Conservation (phyloP, 176 grass and related monocot species). For the Elaeis guineensis region DNA sequence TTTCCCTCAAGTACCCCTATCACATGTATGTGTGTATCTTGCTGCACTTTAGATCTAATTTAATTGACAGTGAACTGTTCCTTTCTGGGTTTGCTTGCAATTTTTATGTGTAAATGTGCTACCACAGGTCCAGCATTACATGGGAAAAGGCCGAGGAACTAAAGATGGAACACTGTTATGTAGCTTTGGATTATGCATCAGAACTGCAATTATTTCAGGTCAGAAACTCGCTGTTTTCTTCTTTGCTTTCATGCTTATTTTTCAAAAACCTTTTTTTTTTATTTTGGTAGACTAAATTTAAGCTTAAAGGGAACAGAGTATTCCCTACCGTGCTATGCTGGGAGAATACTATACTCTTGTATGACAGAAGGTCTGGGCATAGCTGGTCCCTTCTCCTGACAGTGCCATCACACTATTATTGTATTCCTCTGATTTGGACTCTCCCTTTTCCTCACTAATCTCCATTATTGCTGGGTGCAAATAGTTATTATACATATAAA, state of each 20-base stretch:
- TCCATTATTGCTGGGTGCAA: too few species aligned
- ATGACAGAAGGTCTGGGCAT: too few species aligned
- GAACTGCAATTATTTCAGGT: constrained; percentile 91
- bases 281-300: too few species aligned
- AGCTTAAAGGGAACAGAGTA: too few species aligned
- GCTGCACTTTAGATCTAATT: constrained; percentile 20
- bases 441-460: too few species aligned
- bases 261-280: neutral
- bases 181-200: constrained; percentile 63
- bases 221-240: neutral
- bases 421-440: too few species aligned
- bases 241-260: constrained; percentile 3
- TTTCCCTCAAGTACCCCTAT: constrained; percentile 91
- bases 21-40: constrained; percentile 64
- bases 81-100: constrained; percentile 16
- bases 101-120: constrained; percentile 9
- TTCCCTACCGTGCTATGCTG: too few species aligned
- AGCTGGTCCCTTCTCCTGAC: too few species aligned
- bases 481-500: too few species aligned
- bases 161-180: constrained; percentile 92
- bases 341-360: too few species aligned
- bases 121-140: constrained; percentile 73
- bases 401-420: too few species aligned
- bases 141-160: constrained; percentile 94
- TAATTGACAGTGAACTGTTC: constrained; percentile 1